Conservation (phyloP, 805 yeast species). For the Saccharomycopsis malanga region DNA sequence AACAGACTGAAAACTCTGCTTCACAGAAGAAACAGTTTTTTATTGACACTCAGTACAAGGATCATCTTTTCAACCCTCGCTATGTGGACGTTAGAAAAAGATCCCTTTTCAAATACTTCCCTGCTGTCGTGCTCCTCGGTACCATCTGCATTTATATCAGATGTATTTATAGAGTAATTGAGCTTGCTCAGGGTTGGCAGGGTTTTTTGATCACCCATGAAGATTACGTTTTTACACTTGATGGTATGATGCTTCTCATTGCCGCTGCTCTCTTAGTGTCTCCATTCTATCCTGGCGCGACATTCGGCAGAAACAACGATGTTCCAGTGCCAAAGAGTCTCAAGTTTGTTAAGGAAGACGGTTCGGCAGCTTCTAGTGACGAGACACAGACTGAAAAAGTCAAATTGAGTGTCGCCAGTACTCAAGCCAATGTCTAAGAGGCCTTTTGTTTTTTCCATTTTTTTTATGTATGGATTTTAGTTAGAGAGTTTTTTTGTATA, state of each 20-base stretch:
- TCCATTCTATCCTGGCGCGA: slow-evolving; percentile 57
- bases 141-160: slow-evolving; percentile 54
- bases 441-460: too few species aligned
- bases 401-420: too few species aligned
- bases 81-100: slow-evolving; percentile 33
- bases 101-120: slow-evolving; percentile 35
- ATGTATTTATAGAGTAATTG: slow-evolving; percentile 67
- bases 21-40: slow-evolving; percentile 5
- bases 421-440: too few species aligned
- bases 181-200: slow-evolving; percentile 64
- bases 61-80: slow-evolving; percentile 29
- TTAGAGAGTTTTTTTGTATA: too few species aligned
- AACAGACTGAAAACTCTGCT: neutral
- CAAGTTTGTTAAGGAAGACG: neutral
- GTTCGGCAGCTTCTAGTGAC: too few species aligned
- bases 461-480: too few species aligned
- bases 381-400: too few species aligned
- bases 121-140: slow-evolving; percentile 39
- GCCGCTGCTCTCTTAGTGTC: slow-evolving; percentile 38
- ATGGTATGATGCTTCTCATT: slow-evolving; percentile 53
- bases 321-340: slow-evolving; percentile 24
- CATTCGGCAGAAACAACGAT: slow-evolving; percentile 33
- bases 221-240: slow-evolving; percentile 50
- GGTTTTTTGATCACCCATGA: slow-evolving; percentile 61
- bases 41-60: slow-evolving; percentile 10